Conservation (phyloP, 75 land plant species). For the Selaginella tamariscina region DNA sequence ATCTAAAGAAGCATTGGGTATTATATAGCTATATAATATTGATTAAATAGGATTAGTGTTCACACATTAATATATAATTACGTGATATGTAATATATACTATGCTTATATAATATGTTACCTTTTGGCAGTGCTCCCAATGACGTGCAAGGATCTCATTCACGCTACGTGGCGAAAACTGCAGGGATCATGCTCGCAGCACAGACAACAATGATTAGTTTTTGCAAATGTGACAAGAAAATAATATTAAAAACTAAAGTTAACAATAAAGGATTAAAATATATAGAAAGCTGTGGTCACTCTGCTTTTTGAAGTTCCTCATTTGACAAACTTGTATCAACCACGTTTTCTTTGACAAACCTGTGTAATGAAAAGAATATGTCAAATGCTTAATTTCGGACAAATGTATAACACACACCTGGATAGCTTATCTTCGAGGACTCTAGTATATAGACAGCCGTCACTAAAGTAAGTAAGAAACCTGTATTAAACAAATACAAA, state of each 20-base stretch:
- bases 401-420: constrained; percentile 28
- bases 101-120: too few species aligned
- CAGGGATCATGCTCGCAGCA: neutral
- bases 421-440: constrained; percentile 65
- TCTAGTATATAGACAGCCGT: constrained; percentile 65
- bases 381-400: neutral
- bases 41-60: too few species aligned
- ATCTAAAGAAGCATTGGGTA: too few species aligned
- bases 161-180: neutral
- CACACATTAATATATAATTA: too few species aligned
- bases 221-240: too few species aligned
- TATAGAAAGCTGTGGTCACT: neutral
- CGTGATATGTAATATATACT: too few species aligned
- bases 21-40: too few species aligned
- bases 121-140: neutral
- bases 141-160: neutral
- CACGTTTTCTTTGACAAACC: constrained; percentile 72
- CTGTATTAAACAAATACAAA: constrained; percentile 27
- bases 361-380: constrained; percentile 16
- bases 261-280: neutral
- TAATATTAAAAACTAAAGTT: too few species aligned
- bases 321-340: constrained; percentile 43
- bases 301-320: constrained; percentile 19
- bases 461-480: constrained; percentile 50
- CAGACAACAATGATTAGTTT: neutral